Evolutionary conservation across 306 rosid genomes (phyloP).

Genomic region (Casuarina equisetifolia): DNA sequence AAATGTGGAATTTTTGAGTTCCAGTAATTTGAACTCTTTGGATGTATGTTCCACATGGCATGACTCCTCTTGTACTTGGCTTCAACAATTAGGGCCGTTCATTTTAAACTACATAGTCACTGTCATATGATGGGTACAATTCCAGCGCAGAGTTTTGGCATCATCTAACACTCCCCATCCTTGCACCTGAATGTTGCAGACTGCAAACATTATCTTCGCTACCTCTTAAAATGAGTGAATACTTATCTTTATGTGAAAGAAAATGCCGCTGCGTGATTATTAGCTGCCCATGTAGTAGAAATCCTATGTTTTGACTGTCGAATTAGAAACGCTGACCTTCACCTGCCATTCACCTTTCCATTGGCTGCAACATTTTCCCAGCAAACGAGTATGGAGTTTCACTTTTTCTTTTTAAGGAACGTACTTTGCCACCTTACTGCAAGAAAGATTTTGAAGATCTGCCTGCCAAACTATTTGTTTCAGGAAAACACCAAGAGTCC

Average conservation of each 20-base stretch:
- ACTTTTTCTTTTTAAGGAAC: not conserved
- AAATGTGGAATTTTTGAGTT: constrained; percentile 19
- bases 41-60: constrained; percentile 11
- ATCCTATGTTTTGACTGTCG: constrained; percentile 31
- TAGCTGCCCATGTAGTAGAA: constrained; percentile 11
- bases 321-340: constrained; percentile 13
- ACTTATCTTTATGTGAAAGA: constrained; percentile 27
- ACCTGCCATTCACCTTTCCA: constrained; percentile 31
- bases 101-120: constrained; percentile 58
- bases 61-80: not conserved
- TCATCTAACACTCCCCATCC: constrained; percentile 55
- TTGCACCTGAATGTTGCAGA: constrained; percentile 22
- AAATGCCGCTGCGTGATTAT: constrained; percentile 7
- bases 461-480: constrained; percentile 36
- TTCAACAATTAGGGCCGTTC: constrained; percentile 38
- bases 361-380: constrained; percentile 28
- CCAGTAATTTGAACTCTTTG: constrained; percentile 24
- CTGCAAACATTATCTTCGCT: constrained; percentile 29
- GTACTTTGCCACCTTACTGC: constrained; percentile 20
- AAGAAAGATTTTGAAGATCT: constrained; percentile 35
- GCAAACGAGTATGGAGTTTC: constrained; percentile 1
- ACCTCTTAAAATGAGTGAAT: constrained; percentile 3
- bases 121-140: constrained; percentile 56
- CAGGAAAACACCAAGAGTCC: constrained; percentile 38
- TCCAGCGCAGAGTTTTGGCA: constrained; percentile 59